phyloP scores from a whole-genome alignment of 768 basidiomycete genomes.

The Boletus rubescentipes region DNA sequence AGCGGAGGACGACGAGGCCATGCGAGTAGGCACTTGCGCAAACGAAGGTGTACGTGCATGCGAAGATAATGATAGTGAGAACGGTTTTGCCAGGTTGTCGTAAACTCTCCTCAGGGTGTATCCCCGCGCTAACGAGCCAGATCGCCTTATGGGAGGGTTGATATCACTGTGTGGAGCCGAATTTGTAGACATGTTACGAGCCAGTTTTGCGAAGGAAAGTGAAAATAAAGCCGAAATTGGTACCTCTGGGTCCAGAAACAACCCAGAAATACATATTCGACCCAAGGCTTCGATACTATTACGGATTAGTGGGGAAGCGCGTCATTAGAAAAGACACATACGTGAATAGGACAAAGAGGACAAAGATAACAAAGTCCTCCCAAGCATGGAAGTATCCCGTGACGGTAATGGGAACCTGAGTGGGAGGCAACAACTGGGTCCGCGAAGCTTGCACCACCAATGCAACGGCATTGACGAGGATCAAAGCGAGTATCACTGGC shows the following conservation, averaged over 20 bases:
- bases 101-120: constrained; percentile 45
- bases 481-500: constrained; percentile 76
- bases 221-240: constrained; percentile 50
- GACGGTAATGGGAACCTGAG: constrained; percentile 43
- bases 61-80: constrained; percentile 39
- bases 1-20: constrained; percentile 1
- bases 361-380: constrained; percentile 86
- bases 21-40: constrained; percentile 9
- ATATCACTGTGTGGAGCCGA: constrained; percentile 28
- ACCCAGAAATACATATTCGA: constrained; percentile 85
- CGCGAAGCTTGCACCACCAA: constrained; percentile 77
- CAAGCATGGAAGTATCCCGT: constrained; percentile 82
- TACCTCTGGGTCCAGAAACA: constrained; percentile 82
- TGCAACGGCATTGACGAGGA: constrained; percentile 79
- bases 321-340: constrained; percentile 37
- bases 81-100: constrained; percentile 51
- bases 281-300: constrained; percentile 78
- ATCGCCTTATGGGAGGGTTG: constrained; percentile 21
- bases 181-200: constrained; percentile 22
- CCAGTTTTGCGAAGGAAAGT: constrained; percentile 30
- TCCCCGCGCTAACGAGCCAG: constrained; percentile 42
- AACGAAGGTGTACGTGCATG: constrained; percentile 20
- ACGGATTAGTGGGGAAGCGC: constrained; percentile 1
- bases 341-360: constrained; percentile 84
- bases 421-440: constrained; percentile 50